Evolutionary conservation across 225 moss, liverwort and hornwort genomes (phyloP), one percentile per base, ranked within the genome.

Genomic region (Physcomitrium patens): DNA sequence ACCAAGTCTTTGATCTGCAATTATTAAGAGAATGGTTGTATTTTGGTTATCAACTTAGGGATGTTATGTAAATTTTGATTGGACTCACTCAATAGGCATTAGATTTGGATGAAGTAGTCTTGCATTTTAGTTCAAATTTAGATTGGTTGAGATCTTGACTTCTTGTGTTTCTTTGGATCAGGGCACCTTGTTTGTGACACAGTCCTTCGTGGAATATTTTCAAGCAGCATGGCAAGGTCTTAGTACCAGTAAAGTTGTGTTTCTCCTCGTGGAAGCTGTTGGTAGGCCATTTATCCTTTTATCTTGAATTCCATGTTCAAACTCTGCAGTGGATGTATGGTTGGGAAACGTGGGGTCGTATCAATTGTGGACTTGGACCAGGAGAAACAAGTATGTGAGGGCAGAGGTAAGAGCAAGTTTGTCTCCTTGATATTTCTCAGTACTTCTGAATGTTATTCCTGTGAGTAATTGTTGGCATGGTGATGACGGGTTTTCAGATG

Each of bases 231-330:
- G 93, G 75, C 89, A 86, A 70, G 90, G 88, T 52, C 84, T 88
- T 13, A 19, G 90, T 46, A 89, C 90, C 15, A 91, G 99, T 64
- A 89, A 95, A 82, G 99, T 99, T 9, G 90, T 99, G 44, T 93
- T 99, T 67, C 93, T 91, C 67, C 95, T 99, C 31, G 99, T 99
- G 74, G 99, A 99, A 75, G 99, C 99, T 72, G 76, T 94, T 22
- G 94, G 94, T 94, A 89, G 58, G 80, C 41, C 62, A 18, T 62
- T 48, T 52, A 28, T 37, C 0, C 47, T 12, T 47, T 41, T 10
- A 67, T 9, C 22, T 61, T 60, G 0, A 51, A 18, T 60, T 60
- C 3, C 18, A 60, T 26, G 16, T 72, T 72, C n/a, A 60, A 64
- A 31, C 48, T 55, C 58, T 49, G 20, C 12, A 64, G 23, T 26